phyloP scores from a whole-genome alignment of 495 filamentous ascomycete species.

The Margaritispora aquatica region DNA sequence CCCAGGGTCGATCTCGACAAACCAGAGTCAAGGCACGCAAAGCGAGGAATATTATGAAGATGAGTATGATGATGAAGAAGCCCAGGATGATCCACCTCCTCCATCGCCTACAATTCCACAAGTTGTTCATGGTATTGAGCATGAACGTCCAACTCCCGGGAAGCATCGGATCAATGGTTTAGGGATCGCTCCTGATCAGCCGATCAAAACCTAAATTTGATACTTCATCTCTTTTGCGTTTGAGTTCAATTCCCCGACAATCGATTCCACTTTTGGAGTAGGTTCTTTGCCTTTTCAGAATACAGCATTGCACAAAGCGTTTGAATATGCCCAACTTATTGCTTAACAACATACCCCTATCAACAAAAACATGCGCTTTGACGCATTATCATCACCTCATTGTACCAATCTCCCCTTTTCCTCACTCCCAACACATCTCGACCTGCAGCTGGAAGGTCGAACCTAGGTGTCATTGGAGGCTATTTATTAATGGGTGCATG shows the following conservation, averaged over 20 bases:
- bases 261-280: background rate
- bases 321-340: constrained; percentile 2
- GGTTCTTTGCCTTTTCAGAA: constrained; percentile 7
- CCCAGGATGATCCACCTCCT: constrained; percentile 20
- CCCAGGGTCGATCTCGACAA: constrained; percentile 34
- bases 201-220: background rate
- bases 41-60: constrained; percentile 49
- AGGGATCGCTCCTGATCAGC: background rate
- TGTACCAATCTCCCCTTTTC: constrained; percentile 1
- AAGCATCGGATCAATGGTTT: background rate
- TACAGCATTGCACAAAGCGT: constrained; percentile 15
- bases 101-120: constrained; percentile 12
- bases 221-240: background rate
- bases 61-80: constrained; percentile 48
- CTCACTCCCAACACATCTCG: constrained; percentile 16
- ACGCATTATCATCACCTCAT: constrained; percentile 1
- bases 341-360: background rate
- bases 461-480: background rate
- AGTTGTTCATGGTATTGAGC: background rate
- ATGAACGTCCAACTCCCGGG: constrained; percentile 6
- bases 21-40: constrained; percentile 36
- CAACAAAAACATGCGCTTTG: background rate
- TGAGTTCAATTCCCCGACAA: background rate
- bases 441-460: constrained; percentile 5
- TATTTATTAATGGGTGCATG: background rate